A percentile compares a stretch with the other conserved stretches of the same genome.
Evolutionary conservation across 371 early-diverging fungal genomes (phyloP).

Genomic region (Saksenaea vasiformis): DNA sequence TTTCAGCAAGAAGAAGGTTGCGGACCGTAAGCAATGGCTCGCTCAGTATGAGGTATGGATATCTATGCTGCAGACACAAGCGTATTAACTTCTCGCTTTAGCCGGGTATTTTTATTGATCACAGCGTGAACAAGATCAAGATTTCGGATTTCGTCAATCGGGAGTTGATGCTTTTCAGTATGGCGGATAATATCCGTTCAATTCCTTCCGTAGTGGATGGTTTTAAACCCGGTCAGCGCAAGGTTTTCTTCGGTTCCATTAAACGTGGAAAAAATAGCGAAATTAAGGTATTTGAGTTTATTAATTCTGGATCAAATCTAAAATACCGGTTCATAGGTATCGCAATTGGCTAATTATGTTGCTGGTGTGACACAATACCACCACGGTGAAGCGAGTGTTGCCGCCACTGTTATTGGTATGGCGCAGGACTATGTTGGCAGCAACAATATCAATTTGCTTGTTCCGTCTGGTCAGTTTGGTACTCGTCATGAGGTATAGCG

Average conservation of each 20-base stretch:
- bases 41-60: slow-evolving; percentile 64
- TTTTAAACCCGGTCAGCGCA: slow-evolving; percentile 99
- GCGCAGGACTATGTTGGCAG: slow-evolving; percentile 99
- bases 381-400: slow-evolving; percentile 96
- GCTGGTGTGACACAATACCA: slow-evolving; percentile 96
- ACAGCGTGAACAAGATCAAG: slow-evolving; percentile 74
- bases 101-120: slow-evolving; percentile 97
- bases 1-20: slow-evolving; percentile 97
- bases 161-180: slow-evolving; percentile 97
- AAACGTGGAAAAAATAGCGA: slow-evolving; percentile 85
- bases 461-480: slow-evolving; percentile 98
- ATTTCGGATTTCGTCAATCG: slow-evolving; percentile 97
- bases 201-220: slow-evolving; percentile 99
- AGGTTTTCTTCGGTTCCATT: slow-evolving; percentile 95
- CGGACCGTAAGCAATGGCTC: slow-evolving; percentile 98
- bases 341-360: slow-evolving; percentile 95
- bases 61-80: background rate
- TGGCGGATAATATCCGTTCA: slow-evolving; percentile 98
- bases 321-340: slow-evolving; percentile 49
- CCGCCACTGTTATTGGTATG: slow-evolving; percentile 93
- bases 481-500: slow-evolving; percentile 76
- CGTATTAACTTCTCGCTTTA: slow-evolving; percentile 15
- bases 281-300: slow-evolving; percentile 76
- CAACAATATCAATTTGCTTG: slow-evolving; percentile 95
- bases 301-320: background rate